These are phyloP conservation scores for Lathyrus oleraceus DNA, from an alignment of 306 rosid species.

Conservation along the genomic window DNA sequence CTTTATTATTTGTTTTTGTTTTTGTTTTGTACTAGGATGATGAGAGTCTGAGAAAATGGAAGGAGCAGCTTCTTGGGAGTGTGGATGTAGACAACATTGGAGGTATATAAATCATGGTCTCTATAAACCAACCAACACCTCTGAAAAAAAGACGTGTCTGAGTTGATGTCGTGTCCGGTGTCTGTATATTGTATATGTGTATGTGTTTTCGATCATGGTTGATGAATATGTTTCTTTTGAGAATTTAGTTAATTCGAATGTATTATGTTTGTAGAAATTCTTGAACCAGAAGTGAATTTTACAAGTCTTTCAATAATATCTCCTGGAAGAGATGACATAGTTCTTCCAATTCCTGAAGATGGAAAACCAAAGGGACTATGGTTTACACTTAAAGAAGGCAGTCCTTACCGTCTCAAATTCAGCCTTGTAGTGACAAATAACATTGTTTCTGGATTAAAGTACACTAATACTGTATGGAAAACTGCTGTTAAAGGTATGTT, in stretches of 20 bases:
- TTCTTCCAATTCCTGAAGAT: constrained; percentile 68
- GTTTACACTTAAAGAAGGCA: constrained; percentile 95
- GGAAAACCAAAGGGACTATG: constrained; percentile 88
- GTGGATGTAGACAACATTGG: constrained; percentile 28
- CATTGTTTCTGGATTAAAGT: constrained; percentile 88
- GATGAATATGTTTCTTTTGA: neutral
- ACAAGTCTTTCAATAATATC: constrained; percentile 68
- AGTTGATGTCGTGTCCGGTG: too few species aligned
- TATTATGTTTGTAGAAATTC: constrained; percentile 50
- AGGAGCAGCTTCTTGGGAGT: constrained; percentile 21
- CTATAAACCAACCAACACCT: too few species aligned
- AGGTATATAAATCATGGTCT: neutral
- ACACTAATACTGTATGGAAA: constrained; percentile 90
- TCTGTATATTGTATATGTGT: too few species aligned
- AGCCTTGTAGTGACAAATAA: constrained; percentile 73
- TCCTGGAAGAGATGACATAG: constrained; percentile 65
- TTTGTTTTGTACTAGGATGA: constrained; percentile 11
- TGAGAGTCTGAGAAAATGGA: constrained; percentile 26
- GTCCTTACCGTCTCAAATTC: constrained; percentile 72
- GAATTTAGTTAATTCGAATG: neutral
- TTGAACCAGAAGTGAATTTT: constrained; percentile 86
- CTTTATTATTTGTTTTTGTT: neutral
- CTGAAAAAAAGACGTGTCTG: too few species aligned
- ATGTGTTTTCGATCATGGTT: too few species aligned
- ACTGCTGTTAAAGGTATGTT: constrained; percentile 77